These are phyloP conservation scores for Pontederia crassipes DNA, from an alignment of 176 grass and related monocot genomes.

Conservation along the genomic window DNA sequence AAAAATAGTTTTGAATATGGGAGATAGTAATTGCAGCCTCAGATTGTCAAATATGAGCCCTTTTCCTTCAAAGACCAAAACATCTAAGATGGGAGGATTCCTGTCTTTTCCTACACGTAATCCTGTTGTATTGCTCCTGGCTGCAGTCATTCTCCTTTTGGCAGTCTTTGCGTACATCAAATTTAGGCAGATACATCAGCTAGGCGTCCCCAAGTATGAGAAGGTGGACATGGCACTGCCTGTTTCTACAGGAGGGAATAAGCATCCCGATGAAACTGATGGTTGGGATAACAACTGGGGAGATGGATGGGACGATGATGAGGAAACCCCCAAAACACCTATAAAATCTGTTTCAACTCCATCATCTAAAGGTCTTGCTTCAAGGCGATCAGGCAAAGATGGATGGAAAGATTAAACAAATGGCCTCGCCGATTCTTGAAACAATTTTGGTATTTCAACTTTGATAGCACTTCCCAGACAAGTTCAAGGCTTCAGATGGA, in stretches of 20 bases:
- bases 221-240: slow-evolving; percentile 47
- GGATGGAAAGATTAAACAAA: slow-evolving; percentile 64
- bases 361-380: slow-evolving; percentile 72
- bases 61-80: not conserved
- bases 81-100: slow-evolving; percentile 5
- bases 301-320: slow-evolving; percentile 82
- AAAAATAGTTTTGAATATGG: slow-evolving; percentile 40
- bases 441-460: too few species aligned
- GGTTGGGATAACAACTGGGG: slow-evolving; percentile 76
- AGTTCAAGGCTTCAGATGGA: too few species aligned
- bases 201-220: slow-evolving; percentile 25
- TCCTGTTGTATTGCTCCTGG: slow-evolving; percentile 31
- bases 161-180: slow-evolving; percentile 36
- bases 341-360: slow-evolving; percentile 48
- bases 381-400: slow-evolving; percentile 67
- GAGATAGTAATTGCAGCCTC: slow-evolving; percentile 46
- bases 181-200: slow-evolving; percentile 18
- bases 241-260: slow-evolving; percentile 47
- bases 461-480: too few species aligned
- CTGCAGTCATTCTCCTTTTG: slow-evolving; percentile 32
- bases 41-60: slow-evolving; percentile 21
- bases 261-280: slow-evolving; percentile 37
- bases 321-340: slow-evolving; percentile 68
- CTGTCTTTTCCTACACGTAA: slow-evolving; percentile 22
- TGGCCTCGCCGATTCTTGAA: too few species aligned